Evolutionary conservation across 202 grass and related monocot species (phyloP), one percentile per base, ranked within the genome.

Genomic region (Carex arenaria): DNA sequence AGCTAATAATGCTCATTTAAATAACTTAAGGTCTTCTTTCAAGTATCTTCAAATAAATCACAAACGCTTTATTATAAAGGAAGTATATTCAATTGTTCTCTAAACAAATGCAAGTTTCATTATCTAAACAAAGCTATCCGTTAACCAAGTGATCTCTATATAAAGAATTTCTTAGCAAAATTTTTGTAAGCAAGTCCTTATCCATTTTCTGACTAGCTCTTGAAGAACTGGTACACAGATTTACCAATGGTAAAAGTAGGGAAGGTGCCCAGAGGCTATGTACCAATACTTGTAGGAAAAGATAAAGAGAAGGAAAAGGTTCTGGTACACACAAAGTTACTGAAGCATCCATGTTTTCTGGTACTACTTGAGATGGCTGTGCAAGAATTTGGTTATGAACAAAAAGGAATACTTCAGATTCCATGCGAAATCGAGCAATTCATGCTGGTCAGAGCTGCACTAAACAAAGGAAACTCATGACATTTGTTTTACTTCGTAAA

Each of bases 331-430:
- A 88, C 69, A 78, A 81, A 93, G 51, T 74, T 90, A 26, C n/a
- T 93, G 4, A 86, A 86, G 76, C 83, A 90, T 64, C 91, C 88
- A 1, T 54, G 23, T 67, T 86, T 93, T 10, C 55, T 81, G 1
- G 63, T 66, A 34, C 82, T 93, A 55, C 88, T 93, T 12, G 88
- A 93, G 53, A 76, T 88, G 77, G 88, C 91, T 3, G 76, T 73
- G 68, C 85, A 88, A 26, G 91, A 93, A 38, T 93, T 93, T 12
- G 88, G 88, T 13, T 88, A 93, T 5, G 80, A 93, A 23, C 91
- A 90, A 34, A 61, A 84, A 15, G 91, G 91, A 15, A 85, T 93
- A 26, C 91, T 90, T 77, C 81, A 53, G 22, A 93, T 93, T 62
- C 91, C 91, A 9, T 90, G 91, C 49, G 74, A 75, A 64, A 4